Base-by-base conservation (phyloP, 139 green algal genomes). In the Monoraphidium neglectum region DNA sequence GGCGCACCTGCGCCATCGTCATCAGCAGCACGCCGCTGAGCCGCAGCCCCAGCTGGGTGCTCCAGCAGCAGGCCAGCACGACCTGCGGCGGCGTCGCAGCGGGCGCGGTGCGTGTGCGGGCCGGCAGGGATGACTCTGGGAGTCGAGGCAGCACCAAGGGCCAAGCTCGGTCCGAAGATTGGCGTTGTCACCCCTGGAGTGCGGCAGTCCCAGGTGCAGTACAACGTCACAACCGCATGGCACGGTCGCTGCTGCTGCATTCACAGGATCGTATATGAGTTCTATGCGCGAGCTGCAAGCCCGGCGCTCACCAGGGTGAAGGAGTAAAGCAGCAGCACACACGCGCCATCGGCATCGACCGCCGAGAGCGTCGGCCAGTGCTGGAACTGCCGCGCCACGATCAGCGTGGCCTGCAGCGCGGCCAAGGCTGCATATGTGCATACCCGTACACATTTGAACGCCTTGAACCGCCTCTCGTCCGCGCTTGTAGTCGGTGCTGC, bases 11-110 rank as follows among this genome's bases (percentile, higher is more conserved):
- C 46, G 72, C 30, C 46, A 78, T n/a, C 28, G 72, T 61, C 2
- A 78, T 21, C 72, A 78, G 47, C 63, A 79, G 38, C 24, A 72
- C 47, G 12, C 73, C 47, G 30, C 73, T 72, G 3, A 79, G 73
- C 62, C 57, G 49, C 62, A 79, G 32, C 2, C 61, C 57, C 49
- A 79, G 63, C 63, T 79, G 73, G 12, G 23, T n/a, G 23, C 35
- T 32, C 73, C 73, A 79, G 3, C 47, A 46, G 1, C 12, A 3
- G 4, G 13, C 70, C 63, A 79, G 49, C 38, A 79, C 47, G 30
- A 30, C 73, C 73, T 73, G 63, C 32, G 54, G 4, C 4, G 3
- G 46, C 38, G 49, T 4, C 21, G 46, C 18, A 36, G 2, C 1
- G 24, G 10, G n/a, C 28, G 2, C 40, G 60, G 1, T 46, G 1